These are phyloP conservation scores for Saturnispora diversa DNA, from an alignment of 805 yeast genomes.

Conservation along the genomic window DNA sequence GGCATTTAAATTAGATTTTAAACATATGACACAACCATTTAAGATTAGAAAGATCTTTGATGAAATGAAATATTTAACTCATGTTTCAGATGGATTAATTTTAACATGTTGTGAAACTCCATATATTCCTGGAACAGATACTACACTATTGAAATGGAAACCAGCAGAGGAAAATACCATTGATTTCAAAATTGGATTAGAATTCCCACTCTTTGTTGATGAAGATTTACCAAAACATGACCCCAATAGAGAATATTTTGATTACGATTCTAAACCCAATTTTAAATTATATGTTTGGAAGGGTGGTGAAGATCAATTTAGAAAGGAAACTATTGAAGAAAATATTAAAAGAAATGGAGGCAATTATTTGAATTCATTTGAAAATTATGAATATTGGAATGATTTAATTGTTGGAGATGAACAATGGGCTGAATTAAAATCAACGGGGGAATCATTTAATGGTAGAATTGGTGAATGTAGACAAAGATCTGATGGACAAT, in stretches of 20 bases:
- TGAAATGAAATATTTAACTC: slow-evolving; percentile 65
- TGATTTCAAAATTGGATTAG: slow-evolving; percentile 68
- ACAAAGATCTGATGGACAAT: slow-evolving; percentile 54
- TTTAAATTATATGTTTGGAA: slow-evolving; percentile 70
- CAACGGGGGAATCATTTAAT: slow-evolving; percentile 69
- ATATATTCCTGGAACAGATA: slow-evolving; percentile 83
- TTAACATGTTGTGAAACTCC: slow-evolving; percentile 88
- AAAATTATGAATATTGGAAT: slow-evolving; percentile 57
- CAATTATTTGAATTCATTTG: slow-evolving; percentile 27
- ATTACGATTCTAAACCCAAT: slow-evolving; percentile 74
- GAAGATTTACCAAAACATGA: slow-evolving; percentile 58
- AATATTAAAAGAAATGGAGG: slow-evolving; percentile 29
- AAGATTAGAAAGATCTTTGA: slow-evolving; percentile 68
- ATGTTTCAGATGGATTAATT: slow-evolving; percentile 88
- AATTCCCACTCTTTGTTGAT: slow-evolving; percentile 52
- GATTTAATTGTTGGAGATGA: slow-evolving; percentile 54
- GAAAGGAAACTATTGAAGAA: slow-evolving; percentile 32
- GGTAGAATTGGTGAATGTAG: slow-evolving; percentile 85
- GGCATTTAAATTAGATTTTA: slow-evolving; percentile 81
- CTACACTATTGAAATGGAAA: slow-evolving; percentile 86
- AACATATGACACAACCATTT: slow-evolving; percentile 79
- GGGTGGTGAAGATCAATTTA: slow-evolving; percentile 37
- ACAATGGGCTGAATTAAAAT: slow-evolving; percentile 75
- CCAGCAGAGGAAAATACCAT: slow-evolving; percentile 93
- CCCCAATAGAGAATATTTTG: slow-evolving; percentile 62